phyloP scores from a whole-genome alignment of 2,329 filamentous ascomycete species.

The Trichoderma asperellum region DNA sequence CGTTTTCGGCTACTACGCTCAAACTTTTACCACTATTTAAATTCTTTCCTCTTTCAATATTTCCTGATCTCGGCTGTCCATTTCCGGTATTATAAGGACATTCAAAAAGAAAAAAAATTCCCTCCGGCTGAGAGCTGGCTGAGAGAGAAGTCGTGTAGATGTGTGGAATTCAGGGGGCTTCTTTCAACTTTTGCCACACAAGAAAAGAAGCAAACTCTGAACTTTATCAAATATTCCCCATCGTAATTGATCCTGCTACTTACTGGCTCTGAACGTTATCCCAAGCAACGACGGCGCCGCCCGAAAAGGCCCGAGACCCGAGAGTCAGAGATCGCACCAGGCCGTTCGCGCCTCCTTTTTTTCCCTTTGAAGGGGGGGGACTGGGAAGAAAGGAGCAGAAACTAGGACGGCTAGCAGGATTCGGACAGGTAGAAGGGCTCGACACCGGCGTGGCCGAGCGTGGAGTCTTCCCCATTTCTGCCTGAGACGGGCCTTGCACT shows the following conservation, averaged over 20 bases:
- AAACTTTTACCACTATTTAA: neutral
- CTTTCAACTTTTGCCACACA: neutral
- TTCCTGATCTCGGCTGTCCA: neutral
- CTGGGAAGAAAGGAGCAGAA: neutral
- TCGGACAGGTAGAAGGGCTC: neutral
- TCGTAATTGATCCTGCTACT: neutral
- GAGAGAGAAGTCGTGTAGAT: neutral
- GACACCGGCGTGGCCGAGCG: conserved; percentile 18
- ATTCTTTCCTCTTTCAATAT: neutral
- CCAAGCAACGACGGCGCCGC: conserved; percentile 16
- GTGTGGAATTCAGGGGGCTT: neutral
- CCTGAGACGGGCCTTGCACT: neutral
- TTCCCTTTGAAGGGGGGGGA: neutral
- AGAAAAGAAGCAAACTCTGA: neutral
- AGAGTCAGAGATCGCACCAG: conserved; percentile 1
- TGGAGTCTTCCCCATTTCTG: neutral
- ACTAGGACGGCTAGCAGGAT: neutral
- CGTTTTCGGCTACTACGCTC: conserved; percentile 4
- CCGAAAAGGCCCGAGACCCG: conserved; percentile 27
- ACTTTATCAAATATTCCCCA: neutral
- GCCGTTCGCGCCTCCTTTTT: conserved; percentile 16
- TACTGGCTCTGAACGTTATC: neutral
- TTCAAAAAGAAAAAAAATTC: neutral
- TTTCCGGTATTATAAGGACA: neutral
- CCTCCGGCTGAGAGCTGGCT: neutral